A percentile compares a stretch with the other conserved stretches of the same genome.
These are phyloP conservation scores for Colletotrichum theobromicola DNA, from an alignment of 2,329 filamentous ascomycete species.

Conservation along the genomic window DNA sequence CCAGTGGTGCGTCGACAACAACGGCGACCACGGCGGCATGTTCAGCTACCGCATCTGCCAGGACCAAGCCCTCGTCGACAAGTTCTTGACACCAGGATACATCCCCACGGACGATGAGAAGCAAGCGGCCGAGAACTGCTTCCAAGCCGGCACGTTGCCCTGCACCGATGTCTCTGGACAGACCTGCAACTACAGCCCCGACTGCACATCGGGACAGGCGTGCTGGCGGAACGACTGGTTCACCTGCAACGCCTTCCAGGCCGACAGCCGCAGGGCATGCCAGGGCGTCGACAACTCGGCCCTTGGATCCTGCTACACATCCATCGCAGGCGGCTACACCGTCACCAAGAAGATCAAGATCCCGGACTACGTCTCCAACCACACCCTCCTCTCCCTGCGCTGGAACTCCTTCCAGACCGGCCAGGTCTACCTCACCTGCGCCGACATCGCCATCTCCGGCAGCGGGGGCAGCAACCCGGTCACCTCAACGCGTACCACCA, in stretches of 20 bases:
- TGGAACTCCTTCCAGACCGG: constrained; percentile 62
- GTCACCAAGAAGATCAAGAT: constrained; percentile 57
- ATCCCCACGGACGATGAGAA: constrained; percentile 57
- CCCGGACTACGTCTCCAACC: constrained; percentile 51
- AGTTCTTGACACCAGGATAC: constrained; percentile 51
- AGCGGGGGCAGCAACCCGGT: constrained; percentile 17
- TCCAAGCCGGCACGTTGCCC: constrained; percentile 48
- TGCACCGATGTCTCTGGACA: constrained; percentile 58
- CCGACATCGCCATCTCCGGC: constrained; percentile 52
- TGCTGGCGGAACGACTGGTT: constrained; percentile 61
- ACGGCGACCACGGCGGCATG: constrained; percentile 63
- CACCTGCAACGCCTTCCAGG: constrained; percentile 53
- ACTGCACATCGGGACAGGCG: constrained; percentile 46
- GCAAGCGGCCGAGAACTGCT: constrained; percentile 58
- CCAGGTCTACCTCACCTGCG: constrained; percentile 59
- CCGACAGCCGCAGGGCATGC: constrained; percentile 40
- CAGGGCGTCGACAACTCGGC: constrained; percentile 51
- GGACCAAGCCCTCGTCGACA: constrained; percentile 54
- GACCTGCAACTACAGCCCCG: constrained; percentile 51
- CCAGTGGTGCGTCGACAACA: constrained; percentile 61
- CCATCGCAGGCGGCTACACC: constrained; percentile 58
- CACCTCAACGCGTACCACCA: constrained; percentile 22
- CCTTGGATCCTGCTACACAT: constrained; percentile 52
- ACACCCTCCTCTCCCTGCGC: constrained; percentile 56
- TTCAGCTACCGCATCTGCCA: constrained; percentile 60